Evolutionary conservation across 2,329 filamentous ascomycete genomes (phyloP).

Genomic region (Xylaria polymorpha): DNA sequence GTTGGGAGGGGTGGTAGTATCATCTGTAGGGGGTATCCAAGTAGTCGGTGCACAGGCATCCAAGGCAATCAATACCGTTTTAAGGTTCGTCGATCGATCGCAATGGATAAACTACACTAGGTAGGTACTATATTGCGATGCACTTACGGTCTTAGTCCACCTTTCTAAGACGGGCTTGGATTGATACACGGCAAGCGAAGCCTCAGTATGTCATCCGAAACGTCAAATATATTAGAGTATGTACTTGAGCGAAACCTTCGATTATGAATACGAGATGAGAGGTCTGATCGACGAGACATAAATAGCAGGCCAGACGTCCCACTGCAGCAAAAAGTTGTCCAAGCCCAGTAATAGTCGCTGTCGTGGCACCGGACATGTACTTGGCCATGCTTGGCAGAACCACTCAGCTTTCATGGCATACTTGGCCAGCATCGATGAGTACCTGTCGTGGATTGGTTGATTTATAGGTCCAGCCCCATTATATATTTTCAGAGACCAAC

Average conservation of each 20-base stretch:
- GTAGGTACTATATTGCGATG: not conserved
- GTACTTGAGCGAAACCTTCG: not conserved
- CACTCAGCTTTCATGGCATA: conserved; percentile 3
- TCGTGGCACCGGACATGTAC: conserved; percentile 23
- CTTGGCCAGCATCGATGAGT: not conserved
- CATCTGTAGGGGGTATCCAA: not conserved
- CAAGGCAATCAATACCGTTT: not conserved
- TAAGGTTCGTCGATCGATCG: conserved; percentile 15
- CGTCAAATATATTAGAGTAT: not conserved
- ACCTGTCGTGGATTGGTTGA: not conserved
- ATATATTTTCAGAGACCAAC: not conserved
- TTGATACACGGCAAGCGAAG: conserved; percentile 1
- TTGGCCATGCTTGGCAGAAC: conserved; percentile 18
- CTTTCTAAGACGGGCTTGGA: conserved; percentile 7
- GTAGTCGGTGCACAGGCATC: not conserved
- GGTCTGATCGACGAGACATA: not conserved
- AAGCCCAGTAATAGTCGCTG: not conserved
- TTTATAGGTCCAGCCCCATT: not conserved
- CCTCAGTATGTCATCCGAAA: conserved; percentile 4
- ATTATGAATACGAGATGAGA: conserved; percentile 19
- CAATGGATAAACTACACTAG: conserved; percentile 7
- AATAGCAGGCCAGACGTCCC: not conserved
- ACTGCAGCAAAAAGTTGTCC: not conserved
- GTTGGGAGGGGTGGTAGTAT: not conserved
- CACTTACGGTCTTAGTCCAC: conserved; percentile 23